Conservation (phyloP, 495 filamentous ascomycete species). For the Patellaria atrata region DNA sequence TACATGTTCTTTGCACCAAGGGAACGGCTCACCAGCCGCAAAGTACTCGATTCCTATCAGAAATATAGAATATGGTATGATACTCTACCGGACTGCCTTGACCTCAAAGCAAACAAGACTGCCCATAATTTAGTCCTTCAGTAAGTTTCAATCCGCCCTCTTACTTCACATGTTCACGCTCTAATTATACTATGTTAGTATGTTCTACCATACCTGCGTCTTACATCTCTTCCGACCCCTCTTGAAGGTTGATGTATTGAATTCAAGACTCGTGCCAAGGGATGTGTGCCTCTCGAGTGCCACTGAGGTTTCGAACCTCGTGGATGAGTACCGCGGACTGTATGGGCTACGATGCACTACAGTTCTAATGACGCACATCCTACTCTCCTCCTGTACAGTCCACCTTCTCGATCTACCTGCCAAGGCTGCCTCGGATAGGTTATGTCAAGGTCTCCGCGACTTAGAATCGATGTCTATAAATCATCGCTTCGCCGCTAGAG, state of each 20-base stretch:
- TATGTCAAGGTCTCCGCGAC: conserved; percentile 29
- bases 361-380: conserved; percentile 44
- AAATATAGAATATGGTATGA: conserved; percentile 50
- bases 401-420: conserved; percentile 33
- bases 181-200: conserved; percentile 30
- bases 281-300: conserved; percentile 48
- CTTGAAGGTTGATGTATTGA: conserved; percentile 43
- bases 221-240: conserved; percentile 51
- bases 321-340: conserved; percentile 42
- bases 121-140: conserved; percentile 43
- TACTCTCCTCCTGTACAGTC: conserved; percentile 42
- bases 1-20: conserved; percentile 49
- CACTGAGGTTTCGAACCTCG: conserved; percentile 42
- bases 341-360: conserved; percentile 44
- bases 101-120: conserved; percentile 34
- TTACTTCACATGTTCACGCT: background rate
- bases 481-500: conserved; percentile 44
- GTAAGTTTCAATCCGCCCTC: conserved; percentile 31
- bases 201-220: conserved; percentile 51
- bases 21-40: conserved; percentile 40
- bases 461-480: conserved; percentile 43
- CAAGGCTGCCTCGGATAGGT: conserved; percentile 5
- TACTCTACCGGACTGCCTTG: conserved; percentile 41
- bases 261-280: conserved; percentile 43
- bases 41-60: conserved; percentile 40